phyloP scores from a whole-genome alignment of 768 basidiomycete genomes.

The Fomitopsis pulvina region DNA sequence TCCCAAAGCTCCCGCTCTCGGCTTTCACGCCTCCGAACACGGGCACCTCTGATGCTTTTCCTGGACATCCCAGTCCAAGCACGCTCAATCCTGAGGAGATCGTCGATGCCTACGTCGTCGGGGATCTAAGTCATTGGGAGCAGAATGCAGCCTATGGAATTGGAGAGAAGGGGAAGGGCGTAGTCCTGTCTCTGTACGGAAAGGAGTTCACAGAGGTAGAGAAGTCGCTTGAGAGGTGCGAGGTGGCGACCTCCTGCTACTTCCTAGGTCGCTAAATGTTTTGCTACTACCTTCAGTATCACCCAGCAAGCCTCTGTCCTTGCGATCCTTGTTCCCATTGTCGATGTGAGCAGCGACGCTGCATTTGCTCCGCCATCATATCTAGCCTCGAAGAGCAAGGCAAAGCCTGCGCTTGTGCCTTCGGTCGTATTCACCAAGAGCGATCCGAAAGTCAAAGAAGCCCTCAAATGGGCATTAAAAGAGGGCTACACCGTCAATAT shows the following conservation, averaged over 20 bases:
- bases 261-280: too few relatives aligned
- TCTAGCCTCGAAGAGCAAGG: constrained; percentile 23
- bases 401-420: constrained; percentile 43
- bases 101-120: constrained; percentile 62
- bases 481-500: constrained; percentile 64
- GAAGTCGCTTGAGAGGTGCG: constrained; percentile 42
- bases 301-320: constrained; percentile 32
- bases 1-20: constrained; percentile 68
- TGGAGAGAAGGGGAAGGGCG: constrained; percentile 39
- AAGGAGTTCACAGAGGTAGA: constrained; percentile 31
- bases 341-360: constrained; percentile 41
- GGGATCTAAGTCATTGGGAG: constrained; percentile 45
- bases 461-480: constrained; percentile 60
- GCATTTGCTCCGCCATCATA: constrained; percentile 30
- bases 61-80: constrained; percentile 61
- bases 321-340: constrained; percentile 57
- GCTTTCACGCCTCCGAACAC: constrained; percentile 71
- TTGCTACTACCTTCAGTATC: too few relatives aligned
- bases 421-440: constrained; percentile 48
- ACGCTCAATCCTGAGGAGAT: constrained; percentile 55
- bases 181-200: constrained; percentile 49
- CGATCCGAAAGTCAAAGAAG: constrained; percentile 43
- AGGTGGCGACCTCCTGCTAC: background rate
- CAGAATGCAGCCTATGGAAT: constrained; percentile 41
- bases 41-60: constrained; percentile 60